phyloP scores from a whole-genome alignment of 2,329 filamentous ascomycete species.

The Cytospora leucostoma region DNA sequence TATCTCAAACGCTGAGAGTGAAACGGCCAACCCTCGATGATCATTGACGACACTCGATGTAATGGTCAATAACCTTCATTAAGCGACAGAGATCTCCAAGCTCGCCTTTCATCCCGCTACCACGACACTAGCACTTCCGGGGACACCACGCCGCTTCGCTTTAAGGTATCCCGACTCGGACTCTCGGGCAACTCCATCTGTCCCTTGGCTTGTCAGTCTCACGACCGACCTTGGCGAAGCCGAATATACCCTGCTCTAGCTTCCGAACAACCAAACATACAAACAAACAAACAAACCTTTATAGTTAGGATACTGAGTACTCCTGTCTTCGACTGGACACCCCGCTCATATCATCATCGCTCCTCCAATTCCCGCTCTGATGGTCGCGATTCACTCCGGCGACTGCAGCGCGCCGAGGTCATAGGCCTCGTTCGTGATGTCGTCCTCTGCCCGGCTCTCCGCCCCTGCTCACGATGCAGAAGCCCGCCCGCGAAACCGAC shows the following conservation, averaged over 20 bases:
- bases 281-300: neutral
- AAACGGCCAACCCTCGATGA: conserved; percentile 9
- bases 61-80: neutral
- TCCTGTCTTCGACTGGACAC: neutral
- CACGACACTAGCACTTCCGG: conserved; percentile 11
- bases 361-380: conserved; percentile 30
- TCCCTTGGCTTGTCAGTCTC: conserved; percentile 12
- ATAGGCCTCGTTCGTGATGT: conserved; percentile 37
- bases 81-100: neutral
- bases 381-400: conserved; percentile 30
- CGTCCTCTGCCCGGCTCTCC: conserved; percentile 48
- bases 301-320: neutral
- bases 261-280: neutral
- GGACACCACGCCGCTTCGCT: neutral
- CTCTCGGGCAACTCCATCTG: neutral
- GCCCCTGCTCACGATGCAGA: conserved; percentile 46
- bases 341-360: conserved; percentile 10
- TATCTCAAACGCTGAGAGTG: conserved; percentile 6
- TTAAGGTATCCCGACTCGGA: conserved; percentile 1
- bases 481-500: conserved; percentile 54
- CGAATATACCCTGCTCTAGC: neutral
- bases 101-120: conserved; percentile 17
- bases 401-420: conserved; percentile 35
- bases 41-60: conserved; percentile 9
- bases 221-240: neutral